Base-by-base conservation (phyloP, 2,329 filamentous ascomycete genomes). In the Orbilia javanica region DNA sequence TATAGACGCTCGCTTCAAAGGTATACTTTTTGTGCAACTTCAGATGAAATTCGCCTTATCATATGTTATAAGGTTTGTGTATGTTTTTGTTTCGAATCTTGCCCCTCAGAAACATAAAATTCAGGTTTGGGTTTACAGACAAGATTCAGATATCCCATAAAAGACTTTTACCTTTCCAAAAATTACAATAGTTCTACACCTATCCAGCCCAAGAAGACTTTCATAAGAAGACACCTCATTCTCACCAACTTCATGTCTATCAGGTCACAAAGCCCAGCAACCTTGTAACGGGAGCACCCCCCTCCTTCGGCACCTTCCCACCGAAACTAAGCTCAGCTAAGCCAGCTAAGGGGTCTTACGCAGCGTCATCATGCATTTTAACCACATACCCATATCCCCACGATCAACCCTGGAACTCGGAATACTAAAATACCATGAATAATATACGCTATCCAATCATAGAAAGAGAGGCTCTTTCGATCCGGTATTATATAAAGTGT, bases 401-500 rank as follows among this genome's bases (percentile, higher is more conserved):
- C 68, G 42, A 15, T 50, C 13, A 67, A 44, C 63, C 52, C 39
- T 63, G 52, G 15, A 50, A 34, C 15, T 13, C 34, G 34, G 34
- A 44, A 31, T 31, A 36, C 15, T 15, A 39, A 44, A 27, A 44
- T 62, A 15, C 39, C 39, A 57, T 62, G 39, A 48, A 25, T 66
- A 53, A 42, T 64, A 64, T 29, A n/a, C n/a, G 15, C n/a, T 18
- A 53, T 44, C 52, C 68, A 71, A 71, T 71, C n/a, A 71, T 53
- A 34, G 15, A 20, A 50, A 44, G 36, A 44, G 36, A 46, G 34
- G 20, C 34, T 62, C 25, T 42, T 65, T 25, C 39, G 5, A 53
- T 36, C 42, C 18, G 22, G 63, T 73, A 74, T 67, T 67, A 65
- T 70, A 77, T 77, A 77, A 70, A 77, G 72, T 77, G 72, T 77